phyloP scores from a whole-genome alignment of 495 filamentous ascomycete genomes.

The Parmelia sp. region DNA sequence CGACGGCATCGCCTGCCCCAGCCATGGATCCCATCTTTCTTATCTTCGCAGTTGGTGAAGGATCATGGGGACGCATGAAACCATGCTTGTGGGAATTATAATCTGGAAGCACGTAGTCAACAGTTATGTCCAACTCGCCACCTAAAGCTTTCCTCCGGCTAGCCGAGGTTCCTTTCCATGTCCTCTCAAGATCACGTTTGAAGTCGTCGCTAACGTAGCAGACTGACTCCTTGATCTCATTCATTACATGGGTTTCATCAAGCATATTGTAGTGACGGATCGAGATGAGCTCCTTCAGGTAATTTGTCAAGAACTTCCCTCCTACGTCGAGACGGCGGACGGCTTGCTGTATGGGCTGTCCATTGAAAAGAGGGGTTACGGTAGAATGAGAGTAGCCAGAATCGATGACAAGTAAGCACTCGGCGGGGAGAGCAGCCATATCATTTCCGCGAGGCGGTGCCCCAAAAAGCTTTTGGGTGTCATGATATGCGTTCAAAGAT shows the following conservation, averaged over 20 bases:
- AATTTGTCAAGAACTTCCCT: constrained; percentile 91
- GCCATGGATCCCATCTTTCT: constrained; percentile 50
- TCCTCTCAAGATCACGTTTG: constrained; percentile 66
- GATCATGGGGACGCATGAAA: constrained; percentile 69
- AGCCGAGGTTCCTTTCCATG: constrained; percentile 62
- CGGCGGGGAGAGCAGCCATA: constrained; percentile 50
- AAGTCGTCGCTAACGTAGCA: constrained; percentile 83
- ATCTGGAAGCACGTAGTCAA: constrained; percentile 91
- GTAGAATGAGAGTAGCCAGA: constrained; percentile 91
- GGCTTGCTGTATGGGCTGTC: constrained; percentile 69
- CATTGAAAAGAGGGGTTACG: constrained; percentile 78
- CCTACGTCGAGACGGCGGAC: constrained; percentile 86
- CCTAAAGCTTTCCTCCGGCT: constrained; percentile 22
- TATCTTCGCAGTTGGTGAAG: constrained; percentile 51
- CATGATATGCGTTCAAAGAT: constrained; percentile 77
- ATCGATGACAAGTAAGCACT: constrained; percentile 83
- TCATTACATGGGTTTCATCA: constrained; percentile 85
- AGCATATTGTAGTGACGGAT: constrained; percentile 90
- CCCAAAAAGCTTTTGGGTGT: constrained; percentile 59
- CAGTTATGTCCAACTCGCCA: constrained; percentile 65
- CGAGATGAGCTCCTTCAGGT: constrained; percentile 83
- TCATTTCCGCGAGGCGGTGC: constrained; percentile 35
- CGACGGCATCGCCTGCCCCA: constrained; percentile 51
- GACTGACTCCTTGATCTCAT: constrained; percentile 87
- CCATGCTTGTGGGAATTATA: constrained; percentile 72